phyloP scores from a whole-genome alignment of 257 asterid genomes.

The Przewalskia tangutica region DNA sequence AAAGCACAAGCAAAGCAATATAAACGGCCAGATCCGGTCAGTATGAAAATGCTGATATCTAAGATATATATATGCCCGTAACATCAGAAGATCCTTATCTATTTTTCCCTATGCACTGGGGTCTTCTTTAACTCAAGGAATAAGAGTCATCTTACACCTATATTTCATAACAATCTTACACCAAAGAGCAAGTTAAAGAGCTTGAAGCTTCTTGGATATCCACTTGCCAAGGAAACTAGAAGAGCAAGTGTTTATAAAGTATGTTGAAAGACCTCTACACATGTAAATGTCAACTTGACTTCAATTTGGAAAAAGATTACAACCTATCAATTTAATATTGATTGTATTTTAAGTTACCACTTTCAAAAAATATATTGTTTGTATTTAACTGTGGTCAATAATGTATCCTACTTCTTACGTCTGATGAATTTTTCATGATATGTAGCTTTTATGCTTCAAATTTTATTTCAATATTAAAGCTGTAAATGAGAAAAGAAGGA shows the following conservation, averaged over 20 bases:
- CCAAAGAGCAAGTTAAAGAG: not conserved
- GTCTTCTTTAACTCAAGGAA: not conserved
- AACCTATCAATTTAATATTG: not conserved
- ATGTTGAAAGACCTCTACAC: not conserved
- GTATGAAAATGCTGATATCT: too few relatives aligned
- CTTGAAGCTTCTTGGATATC: not conserved
- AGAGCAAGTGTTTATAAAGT: not conserved
- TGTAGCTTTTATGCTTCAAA: not conserved
- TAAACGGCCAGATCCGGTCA: too few relatives aligned
- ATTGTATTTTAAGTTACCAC: not conserved
- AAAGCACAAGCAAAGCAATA: too few relatives aligned
- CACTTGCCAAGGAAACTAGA: not conserved
- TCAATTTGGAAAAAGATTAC: not conserved
- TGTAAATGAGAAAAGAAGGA: not conserved
- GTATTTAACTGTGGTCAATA: not conserved
- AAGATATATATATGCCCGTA: too few relatives aligned
- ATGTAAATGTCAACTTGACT: not conserved
- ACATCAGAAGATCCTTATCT: not conserved
- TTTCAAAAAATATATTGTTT: too few relatives aligned
- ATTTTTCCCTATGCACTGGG: not conserved
- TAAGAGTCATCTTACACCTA: not conserved
- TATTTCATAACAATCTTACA: not conserved
- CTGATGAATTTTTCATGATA: not conserved
- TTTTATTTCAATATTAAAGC: not conserved
- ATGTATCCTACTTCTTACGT: not conserved